Evolutionary conservation across 192 early-diverging fungal genomes (phyloP), one percentile per base, ranked within the genome.

Genomic region (Cetraspora pellucida): DNA sequence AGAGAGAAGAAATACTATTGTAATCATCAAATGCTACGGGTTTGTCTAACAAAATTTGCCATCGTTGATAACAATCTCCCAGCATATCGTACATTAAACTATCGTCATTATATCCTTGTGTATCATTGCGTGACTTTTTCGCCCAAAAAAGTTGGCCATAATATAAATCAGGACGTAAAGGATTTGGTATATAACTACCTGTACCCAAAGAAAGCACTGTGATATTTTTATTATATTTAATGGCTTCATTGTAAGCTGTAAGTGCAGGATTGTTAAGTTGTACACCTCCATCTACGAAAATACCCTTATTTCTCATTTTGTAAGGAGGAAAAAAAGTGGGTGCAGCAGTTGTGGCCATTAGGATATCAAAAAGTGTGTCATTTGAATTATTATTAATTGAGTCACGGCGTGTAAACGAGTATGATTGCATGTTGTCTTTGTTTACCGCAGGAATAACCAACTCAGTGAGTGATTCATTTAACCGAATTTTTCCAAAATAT

Each of bases 301-400:
- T 37, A 7, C 37, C 37, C 37, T 37, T 37, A 37, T 37, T 37
- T 37, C 37, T 37, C 7, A 37, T 37, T 37, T 63, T 37, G 17
- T 63, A 19, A 17, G 60, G 25, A 4, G 30, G 9, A 37, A 63
- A 63, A 63, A 63, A 63, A 63, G 10, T 30, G 10, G 60, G 60
- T 63, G 60, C 10, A 63, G 60, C 60, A 17, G 60, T 63, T 30
- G 60, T 63, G 10, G 60, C 60, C 60, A 63, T 37, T 63, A 63
- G 17, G 16, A 16, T 16, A 17, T 63, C 16, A 30, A 28, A 1
- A 63, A 63, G 14, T 3, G 60, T 63, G 0, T 37, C 0, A 63
- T 63, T 3, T 63, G 60, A 10, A 4, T 63, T 27, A 63, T 30
- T 31, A 63, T n/a, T n/a, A n/a, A n/a, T n/a, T n/a, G n/a, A n/a